Evolutionary conservation across 2,329 filamentous ascomycete species (phyloP).

Genomic region (Cercospora beticola): DNA sequence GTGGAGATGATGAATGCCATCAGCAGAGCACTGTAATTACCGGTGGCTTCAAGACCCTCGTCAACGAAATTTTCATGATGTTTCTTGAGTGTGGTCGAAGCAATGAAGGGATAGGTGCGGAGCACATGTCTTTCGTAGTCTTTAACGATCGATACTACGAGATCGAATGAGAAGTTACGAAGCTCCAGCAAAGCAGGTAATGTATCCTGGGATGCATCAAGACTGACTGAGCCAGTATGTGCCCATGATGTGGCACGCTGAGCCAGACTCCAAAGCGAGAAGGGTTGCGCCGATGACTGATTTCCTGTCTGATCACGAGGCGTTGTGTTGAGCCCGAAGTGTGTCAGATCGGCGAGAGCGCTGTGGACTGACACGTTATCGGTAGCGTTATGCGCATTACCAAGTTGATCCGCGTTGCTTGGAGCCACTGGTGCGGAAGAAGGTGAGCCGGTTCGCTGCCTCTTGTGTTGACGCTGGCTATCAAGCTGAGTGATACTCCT

Average conservation of each 20-base stretch:
- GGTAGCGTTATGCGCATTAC: neutral
- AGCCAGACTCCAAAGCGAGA: neutral
- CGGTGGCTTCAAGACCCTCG: neutral
- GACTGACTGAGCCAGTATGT: neutral
- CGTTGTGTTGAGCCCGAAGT: slow-evolving; percentile 7
- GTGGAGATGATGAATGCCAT: neutral
- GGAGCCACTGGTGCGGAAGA: neutral
- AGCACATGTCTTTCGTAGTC: slow-evolving; percentile 1
- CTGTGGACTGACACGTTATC: neutral
- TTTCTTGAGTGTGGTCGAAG: neutral
- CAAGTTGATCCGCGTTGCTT: neutral
- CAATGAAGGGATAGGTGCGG: slow-evolving; percentile 3
- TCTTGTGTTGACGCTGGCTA: neutral
- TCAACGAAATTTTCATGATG: neutral
- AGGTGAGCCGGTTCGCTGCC: neutral
- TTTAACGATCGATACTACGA: neutral
- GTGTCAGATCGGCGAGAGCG: slow-evolving; percentile 4
- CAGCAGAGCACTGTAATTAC: neutral
- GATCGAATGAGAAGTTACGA: neutral
- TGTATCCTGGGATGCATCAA: neutral
- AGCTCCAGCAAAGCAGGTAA: neutral
- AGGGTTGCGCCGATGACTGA: neutral
- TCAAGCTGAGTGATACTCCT: slow-evolving; percentile 1
- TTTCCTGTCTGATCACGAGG: neutral
- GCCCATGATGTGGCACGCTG: neutral